Base-by-base conservation (phyloP, 306 rosid genomes). In the Vigna unguiculata region DNA sequence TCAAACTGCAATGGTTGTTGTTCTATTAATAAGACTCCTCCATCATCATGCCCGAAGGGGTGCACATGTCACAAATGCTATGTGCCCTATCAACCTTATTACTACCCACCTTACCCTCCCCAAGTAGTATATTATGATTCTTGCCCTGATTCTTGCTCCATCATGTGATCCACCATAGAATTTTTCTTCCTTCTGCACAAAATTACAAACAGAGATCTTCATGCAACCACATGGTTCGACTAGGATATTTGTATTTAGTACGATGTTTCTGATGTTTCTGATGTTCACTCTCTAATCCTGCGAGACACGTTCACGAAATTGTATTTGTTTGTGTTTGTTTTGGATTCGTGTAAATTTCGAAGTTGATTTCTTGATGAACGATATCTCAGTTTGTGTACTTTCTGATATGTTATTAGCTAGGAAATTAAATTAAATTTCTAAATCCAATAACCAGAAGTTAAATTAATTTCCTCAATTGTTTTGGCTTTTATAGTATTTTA, bases 11-110 rank as follows among this genome's bases (percentile, higher is more conserved):
- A 12, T 51, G 83, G 71, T 7, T 73, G 54, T 40, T 40, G 45
- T 34, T 34, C 40, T 34, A n/a, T n/a, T n/a, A 6, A 6, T 40
- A 14, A 22, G 41, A 19, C 51, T 40, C 20, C 76, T 16, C 20
- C 74, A 22, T 74, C 74, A 22, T 74, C 83, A 0, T 16, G 49
- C 69, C 83, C 67, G 41, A 77, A 51, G 17, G 24, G 72, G 72
- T 71, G 72, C 64, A 49, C 72, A 6, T 79, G 83, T 71, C 4
- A 10, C 4, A 72, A 8, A 67, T 65, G 77, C 45, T 51, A 38
- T 67, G 58, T 11, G 7, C 72, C 75, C 19, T 81, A 59, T 43
- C 73, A 47, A 49, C 25, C 30, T 30, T 71, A 17, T 32, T 20
- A 10, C 59, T 28, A 45, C 28, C 81, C 75, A 28, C 81, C 75